phyloP scores from a whole-genome alignment of 2,329 filamentous ascomycete species.

The Microascus cirrosus region DNA sequence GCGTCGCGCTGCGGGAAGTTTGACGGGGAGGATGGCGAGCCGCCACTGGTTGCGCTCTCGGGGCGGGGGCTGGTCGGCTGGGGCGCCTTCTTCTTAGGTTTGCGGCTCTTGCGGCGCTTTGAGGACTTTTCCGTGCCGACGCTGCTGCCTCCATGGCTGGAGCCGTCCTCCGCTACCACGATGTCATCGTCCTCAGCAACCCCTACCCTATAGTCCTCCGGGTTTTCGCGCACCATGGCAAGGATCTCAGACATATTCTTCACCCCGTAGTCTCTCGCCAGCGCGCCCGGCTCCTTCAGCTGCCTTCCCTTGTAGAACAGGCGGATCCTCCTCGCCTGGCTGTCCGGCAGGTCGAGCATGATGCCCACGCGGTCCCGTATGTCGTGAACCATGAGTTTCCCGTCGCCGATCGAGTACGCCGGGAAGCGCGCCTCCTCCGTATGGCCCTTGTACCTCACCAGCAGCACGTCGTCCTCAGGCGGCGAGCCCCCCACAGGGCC shows the following conservation, averaged over 20 bases:
- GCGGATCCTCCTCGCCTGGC: conserved; percentile 42
- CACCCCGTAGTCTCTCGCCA: conserved; percentile 49
- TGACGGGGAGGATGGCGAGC: conserved; percentile 9
- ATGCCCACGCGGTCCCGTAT: conserved; percentile 57
- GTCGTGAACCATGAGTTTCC: conserved; percentile 55
- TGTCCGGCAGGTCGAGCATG: conserved; percentile 51
- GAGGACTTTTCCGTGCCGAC: conserved; percentile 9
- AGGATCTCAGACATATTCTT: conserved; percentile 51
- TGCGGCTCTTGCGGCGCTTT: conserved; percentile 21
- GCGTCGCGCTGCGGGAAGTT: conserved; percentile 12
- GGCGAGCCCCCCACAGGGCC: conserved; percentile 9
- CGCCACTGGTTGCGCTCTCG: conserved; percentile 14
- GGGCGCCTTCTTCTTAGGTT: conserved; percentile 29
- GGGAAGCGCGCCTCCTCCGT: conserved; percentile 64
- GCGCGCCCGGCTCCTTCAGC: conserved; percentile 51
- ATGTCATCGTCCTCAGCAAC: conserved; percentile 29
- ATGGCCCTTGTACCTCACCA: conserved; percentile 56
- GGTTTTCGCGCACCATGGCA: conserved; percentile 24
- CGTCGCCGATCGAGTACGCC: conserved; percentile 63
- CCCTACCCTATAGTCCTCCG: conserved; percentile 7
- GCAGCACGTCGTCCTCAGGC: conserved; percentile 56
- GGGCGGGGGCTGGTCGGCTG: conserved; percentile 14
- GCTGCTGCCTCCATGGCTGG: conserved; percentile 11
- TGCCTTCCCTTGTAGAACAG: conserved; percentile 64
- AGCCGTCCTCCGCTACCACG: conserved; percentile 34